A percentile compares a stretch with the other conserved stretches of the same genome.
phyloP scores from a whole-genome alignment of 345 rosid species.

The Passiflora organensis region DNA sequence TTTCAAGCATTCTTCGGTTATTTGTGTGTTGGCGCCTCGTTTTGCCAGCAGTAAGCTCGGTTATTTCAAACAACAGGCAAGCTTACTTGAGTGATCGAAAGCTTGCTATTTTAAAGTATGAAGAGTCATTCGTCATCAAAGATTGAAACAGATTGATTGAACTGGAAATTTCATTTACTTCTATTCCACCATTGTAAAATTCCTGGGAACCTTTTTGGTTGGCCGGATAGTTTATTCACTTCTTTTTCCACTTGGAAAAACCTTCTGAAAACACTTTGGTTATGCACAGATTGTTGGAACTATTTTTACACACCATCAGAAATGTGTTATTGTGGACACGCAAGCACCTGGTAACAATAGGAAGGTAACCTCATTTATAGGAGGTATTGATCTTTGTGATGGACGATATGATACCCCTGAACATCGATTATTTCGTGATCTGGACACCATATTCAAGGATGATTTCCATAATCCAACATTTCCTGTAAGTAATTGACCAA shows the following conservation, averaged over 20 bases:
- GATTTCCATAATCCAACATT: constrained; percentile 89
- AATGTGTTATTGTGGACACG: constrained; percentile 84
- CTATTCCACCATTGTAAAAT: too few species aligned
- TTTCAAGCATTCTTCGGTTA: constrained; percentile 93
- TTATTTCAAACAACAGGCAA: constrained; percentile 57
- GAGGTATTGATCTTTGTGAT: constrained; percentile 92
- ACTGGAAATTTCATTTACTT: neutral
- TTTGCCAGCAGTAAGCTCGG: constrained; percentile 85
- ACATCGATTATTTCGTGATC: constrained; percentile 55
- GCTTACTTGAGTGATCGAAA: neutral
- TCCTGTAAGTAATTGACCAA: constrained; percentile 53
- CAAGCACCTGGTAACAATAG: constrained; percentile 68
- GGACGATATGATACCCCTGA: constrained; percentile 98
- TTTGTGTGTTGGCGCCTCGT: constrained; percentile 85
- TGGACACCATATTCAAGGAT: constrained; percentile 56
- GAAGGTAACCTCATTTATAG: constrained; percentile 80
- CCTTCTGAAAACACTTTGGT: neutral
- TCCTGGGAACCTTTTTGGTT: too few species aligned
- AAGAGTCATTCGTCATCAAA: neutral
- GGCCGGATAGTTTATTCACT: too few species aligned
- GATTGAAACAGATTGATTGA: neutral
- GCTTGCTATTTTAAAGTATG: neutral
- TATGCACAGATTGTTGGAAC: constrained; percentile 71
- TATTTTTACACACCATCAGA: constrained; percentile 92
- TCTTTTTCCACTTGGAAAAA: neutral